These are phyloP conservation scores for Epichloe uncinata DNA, from an alignment of 2,329 filamentous ascomycete species.

Conservation along the genomic window DNA sequence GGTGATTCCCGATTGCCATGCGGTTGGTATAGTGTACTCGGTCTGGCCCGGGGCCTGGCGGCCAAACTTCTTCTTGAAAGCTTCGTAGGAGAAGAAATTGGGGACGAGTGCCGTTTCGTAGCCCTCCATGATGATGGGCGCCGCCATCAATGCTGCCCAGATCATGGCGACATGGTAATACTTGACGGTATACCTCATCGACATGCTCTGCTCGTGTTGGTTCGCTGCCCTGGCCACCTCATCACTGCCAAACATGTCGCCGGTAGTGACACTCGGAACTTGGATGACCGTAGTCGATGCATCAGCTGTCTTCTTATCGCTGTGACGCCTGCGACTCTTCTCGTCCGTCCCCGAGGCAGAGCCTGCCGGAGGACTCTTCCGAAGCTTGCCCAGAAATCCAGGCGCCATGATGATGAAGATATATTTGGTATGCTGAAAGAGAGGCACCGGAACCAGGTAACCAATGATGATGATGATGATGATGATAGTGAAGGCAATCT, in stretches of 20 bases:
- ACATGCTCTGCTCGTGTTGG: conserved; percentile 8
- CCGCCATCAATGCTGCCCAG: conserved; percentile 11
- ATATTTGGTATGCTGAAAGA: neutral
- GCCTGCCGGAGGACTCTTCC: too few relatives aligned
- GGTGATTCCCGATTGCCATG: conserved; percentile 8
- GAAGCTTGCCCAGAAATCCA: neutral
- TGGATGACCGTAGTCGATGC: neutral
- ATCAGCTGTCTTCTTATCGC: neutral
- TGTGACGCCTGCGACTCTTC: neutral
- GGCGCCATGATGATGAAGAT: neutral
- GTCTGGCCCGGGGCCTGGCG: neutral
- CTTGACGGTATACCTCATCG: conserved; percentile 6
- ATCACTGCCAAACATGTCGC: conserved; percentile 7
- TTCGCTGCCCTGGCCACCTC: conserved; percentile 6
- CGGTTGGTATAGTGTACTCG: conserved; percentile 1
- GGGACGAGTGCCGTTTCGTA: conserved; percentile 16
- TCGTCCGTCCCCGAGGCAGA: neutral
- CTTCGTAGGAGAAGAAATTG: conserved; percentile 8
- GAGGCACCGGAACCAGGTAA: neutral
- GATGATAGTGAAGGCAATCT: neutral
- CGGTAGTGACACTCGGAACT: neutral
- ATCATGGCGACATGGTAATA: conserved; percentile 7
- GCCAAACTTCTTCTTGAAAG: conserved; percentile 6
- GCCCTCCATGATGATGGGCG: conserved; percentile 24
- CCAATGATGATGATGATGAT: neutral